Evolutionary conservation across 2,329 filamentous ascomycete genomes (phyloP).

Genomic region (Fusarium secorum): DNA sequence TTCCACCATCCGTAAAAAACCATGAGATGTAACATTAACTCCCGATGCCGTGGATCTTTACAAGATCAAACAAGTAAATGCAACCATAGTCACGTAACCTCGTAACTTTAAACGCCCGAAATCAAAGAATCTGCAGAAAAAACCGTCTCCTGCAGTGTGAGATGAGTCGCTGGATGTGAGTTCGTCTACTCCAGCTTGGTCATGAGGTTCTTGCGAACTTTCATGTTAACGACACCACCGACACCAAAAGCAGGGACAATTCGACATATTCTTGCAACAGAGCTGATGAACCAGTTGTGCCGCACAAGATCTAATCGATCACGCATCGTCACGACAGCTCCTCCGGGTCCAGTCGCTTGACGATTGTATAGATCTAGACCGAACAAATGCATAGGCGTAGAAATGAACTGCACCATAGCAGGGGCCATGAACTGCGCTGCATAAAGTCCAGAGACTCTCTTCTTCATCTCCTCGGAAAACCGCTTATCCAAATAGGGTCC

Average conservation of each 20-base stretch:
- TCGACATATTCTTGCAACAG: slow-evolving; percentile 77
- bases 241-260: slow-evolving; percentile 91
- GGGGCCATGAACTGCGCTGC: slow-evolving; percentile 83
- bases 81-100: slow-evolving; percentile 8
- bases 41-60: slow-evolving; percentile 5
- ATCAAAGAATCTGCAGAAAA: background rate
- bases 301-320: slow-evolving; percentile 74
- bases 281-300: slow-evolving; percentile 78
- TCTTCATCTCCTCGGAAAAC: slow-evolving; percentile 58
- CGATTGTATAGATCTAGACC: slow-evolving; percentile 89
- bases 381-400: slow-evolving; percentile 84
- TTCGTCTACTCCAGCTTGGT: slow-evolving; percentile 56
- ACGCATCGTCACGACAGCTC: slow-evolving; percentile 49
- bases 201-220: slow-evolving; percentile 75
- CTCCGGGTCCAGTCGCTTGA: slow-evolving; percentile 47
- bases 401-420: slow-evolving; percentile 78
- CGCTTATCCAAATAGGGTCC: slow-evolving; percentile 71
- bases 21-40: slow-evolving; percentile 6
- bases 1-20: slow-evolving; percentile 1
- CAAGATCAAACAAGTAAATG: slow-evolving; percentile 5
- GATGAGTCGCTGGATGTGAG: background rate
- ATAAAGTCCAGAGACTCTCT: slow-evolving; percentile 60
- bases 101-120: slow-evolving; percentile 16
- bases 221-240: slow-evolving; percentile 84
- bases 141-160: background rate